These are phyloP conservation scores for Yarrowia sp. DNA, from an alignment of 805 yeast genomes.

Conservation along the genomic window DNA sequence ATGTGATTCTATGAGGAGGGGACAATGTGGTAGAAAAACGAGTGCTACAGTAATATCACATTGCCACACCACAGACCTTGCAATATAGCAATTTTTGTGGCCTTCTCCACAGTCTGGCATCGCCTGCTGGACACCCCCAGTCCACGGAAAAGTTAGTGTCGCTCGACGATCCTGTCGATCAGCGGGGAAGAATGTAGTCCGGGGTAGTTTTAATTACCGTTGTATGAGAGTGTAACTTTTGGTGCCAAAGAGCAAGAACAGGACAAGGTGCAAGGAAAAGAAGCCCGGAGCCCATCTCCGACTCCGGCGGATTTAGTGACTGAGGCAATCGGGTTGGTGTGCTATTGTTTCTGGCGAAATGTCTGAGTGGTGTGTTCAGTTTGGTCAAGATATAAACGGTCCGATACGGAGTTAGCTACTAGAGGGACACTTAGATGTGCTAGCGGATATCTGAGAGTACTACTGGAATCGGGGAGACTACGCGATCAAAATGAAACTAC, in stretches of 20 bases:
- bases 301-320: neutral
- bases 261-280: no score
- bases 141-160: conserved; percentile 1
- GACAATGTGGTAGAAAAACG: neutral
- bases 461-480: neutral
- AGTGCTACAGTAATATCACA: no score
- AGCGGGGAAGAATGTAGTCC: conserved; percentile 29
- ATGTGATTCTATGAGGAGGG: conserved; percentile 8
- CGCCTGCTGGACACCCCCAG: no score
- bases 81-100: no score
- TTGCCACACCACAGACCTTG: no score
- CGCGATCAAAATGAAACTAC: neutral
- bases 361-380: no score
- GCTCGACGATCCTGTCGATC: conserved; percentile 27
- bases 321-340: no score
- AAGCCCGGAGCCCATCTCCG: neutral
- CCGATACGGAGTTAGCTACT: neutral
- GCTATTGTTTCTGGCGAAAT: no score
- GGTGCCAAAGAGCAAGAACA: neutral
- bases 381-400: neutral
- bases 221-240: neutral
- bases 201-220: conserved; percentile 17
- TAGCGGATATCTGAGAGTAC: neutral
- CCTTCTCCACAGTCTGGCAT: no score
- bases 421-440: neutral